phyloP scores from a whole-genome alignment of 441 rosid species.

The Rhodomyrtus psidioides region DNA sequence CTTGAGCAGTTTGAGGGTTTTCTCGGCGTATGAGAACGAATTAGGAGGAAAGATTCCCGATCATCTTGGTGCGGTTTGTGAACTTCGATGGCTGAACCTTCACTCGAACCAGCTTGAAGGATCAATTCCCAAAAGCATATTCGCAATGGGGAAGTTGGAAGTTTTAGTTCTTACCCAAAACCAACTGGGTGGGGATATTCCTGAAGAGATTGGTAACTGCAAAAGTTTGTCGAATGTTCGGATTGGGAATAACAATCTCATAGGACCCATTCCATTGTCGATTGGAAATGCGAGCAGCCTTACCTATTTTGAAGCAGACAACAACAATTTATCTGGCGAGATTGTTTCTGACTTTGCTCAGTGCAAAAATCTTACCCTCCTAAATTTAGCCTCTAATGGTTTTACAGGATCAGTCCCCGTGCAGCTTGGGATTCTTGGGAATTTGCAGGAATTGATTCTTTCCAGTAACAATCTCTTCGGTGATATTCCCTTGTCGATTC shows the following conservation, averaged over 20 bases:
- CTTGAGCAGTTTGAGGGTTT: slow-evolving; percentile 57
- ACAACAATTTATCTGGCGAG: slow-evolving; percentile 78
- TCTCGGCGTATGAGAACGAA: slow-evolving; percentile 87
- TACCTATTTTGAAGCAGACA: slow-evolving; percentile 83
- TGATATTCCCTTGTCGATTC: slow-evolving; percentile 63
- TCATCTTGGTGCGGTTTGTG: slow-evolving; percentile 60
- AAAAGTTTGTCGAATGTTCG: slow-evolving; percentile 69
- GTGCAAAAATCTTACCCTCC: slow-evolving; percentile 79
- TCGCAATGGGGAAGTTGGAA: slow-evolving; percentile 71
- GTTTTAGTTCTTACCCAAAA: slow-evolving; percentile 79
- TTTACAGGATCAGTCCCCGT: slow-evolving; percentile 65
- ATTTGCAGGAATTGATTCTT: slow-evolving; percentile 87
- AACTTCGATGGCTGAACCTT: slow-evolving; percentile 69
- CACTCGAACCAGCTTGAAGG: slow-evolving; percentile 89
- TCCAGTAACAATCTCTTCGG: slow-evolving; percentile 72
- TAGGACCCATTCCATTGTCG: slow-evolving; percentile 64
- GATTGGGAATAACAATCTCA: slow-evolving; percentile 75
- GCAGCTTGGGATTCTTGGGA: slow-evolving; percentile 61
- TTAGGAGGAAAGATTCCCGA: slow-evolving; percentile 63
- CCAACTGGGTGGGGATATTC: slow-evolving; percentile 55
- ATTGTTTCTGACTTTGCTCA: slow-evolving; percentile 60
- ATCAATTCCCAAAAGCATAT: slow-evolving; percentile 61
- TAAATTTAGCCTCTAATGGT: slow-evolving; percentile 79
- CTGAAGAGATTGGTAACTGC: slow-evolving; percentile 66
- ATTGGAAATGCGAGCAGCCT: slow-evolving; percentile 73